Evolutionary conservation across 345 rosid genomes (phyloP), one percentile per base, ranked within the genome.

Genomic region (Populus deltoides): DNA sequence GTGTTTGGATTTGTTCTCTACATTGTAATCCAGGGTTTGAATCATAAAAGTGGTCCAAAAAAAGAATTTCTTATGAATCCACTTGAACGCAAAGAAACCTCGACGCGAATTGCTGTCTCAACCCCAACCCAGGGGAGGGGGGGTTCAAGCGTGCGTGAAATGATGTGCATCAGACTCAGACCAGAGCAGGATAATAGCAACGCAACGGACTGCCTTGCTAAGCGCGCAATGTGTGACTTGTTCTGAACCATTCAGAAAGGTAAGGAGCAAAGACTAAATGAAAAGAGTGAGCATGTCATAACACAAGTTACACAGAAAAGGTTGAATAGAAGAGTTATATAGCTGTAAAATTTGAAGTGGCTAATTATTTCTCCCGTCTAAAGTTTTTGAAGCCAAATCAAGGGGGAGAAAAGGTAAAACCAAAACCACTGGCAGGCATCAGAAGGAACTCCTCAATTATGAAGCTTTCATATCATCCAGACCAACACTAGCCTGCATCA

Each of bases 401-500:
- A 43, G 7, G 25, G 2, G 31, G 24, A 16, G 36, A 33, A 6
- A 17, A 61, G 11, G 38, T 11, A 61, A 67, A 67, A 10, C 27
- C 12, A 33, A 72, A 75, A 55, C 35, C 31, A 9, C 49, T 33
- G 74, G 66, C 66, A 0, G 6, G 16, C 18, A 68, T 6, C 38
- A 45, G 24, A 57, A 11, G 16, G 67, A 65, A n/a, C 57, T 72
- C 73, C 62, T 70, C 81, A 33, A 78, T 81, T 77, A 90, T 71
- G 94, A 91, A 80, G 97, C 94, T 83, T 96, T 96, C 89, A 93
- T 75, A 59, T 90, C 93, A 71, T 93, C 98, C 94, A 96, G 75
- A 45, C 97, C 99, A 68, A 92, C 92, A 67, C 83, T 85, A 77
- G 93, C 94, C 99, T 93, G 94, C 72, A 76, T 47, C 76, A 69